These are phyloP conservation scores for Trichoderma pleuroti DNA, from an alignment of 2,329 filamentous ascomycete species.

Conservation along the genomic window DNA sequence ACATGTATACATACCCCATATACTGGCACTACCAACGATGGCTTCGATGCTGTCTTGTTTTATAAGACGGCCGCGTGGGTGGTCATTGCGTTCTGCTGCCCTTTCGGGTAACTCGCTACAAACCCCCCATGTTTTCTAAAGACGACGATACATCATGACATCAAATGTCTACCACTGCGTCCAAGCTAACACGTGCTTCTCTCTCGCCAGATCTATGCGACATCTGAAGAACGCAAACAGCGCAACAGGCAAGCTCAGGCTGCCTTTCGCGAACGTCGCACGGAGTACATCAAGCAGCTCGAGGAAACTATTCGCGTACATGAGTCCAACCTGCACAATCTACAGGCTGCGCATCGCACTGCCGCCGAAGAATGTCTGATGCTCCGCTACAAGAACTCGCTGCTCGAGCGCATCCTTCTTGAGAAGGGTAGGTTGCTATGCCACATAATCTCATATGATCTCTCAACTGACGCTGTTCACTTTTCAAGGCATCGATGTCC, in stretches of 20 bases:
- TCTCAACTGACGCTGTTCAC: not conserved
- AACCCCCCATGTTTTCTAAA: not conserved
- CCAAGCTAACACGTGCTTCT: constrained; percentile 16
- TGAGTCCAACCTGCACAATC: constrained; percentile 86
- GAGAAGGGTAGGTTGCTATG: constrained; percentile 70
- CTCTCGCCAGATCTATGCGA: constrained; percentile 80
- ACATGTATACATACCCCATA: no score
- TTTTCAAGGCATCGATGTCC: constrained; percentile 81
- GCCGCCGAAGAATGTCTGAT: constrained; percentile 97
- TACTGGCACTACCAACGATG: not conserved
- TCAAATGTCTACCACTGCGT: not conserved
- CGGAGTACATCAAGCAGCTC: constrained; percentile 98
- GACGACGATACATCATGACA: not conserved
- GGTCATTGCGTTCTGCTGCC: constrained; percentile 1
- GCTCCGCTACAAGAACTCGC: constrained; percentile 96
- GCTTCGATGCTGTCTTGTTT: not conserved
- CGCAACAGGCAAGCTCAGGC: constrained; percentile 96
- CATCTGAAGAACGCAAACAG: constrained; percentile 97
- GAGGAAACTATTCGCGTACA: constrained; percentile 97
- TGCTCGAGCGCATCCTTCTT: constrained; percentile 89
- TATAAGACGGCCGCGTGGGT: not conserved
- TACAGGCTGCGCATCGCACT: constrained; percentile 90
- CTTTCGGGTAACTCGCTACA: constrained; percentile 1
- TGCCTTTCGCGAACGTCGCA: constrained; percentile 91
- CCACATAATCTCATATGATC: not conserved